phyloP scores from a whole-genome alignment of 805 yeast genomes.

The Saturnispora hagleri region DNA sequence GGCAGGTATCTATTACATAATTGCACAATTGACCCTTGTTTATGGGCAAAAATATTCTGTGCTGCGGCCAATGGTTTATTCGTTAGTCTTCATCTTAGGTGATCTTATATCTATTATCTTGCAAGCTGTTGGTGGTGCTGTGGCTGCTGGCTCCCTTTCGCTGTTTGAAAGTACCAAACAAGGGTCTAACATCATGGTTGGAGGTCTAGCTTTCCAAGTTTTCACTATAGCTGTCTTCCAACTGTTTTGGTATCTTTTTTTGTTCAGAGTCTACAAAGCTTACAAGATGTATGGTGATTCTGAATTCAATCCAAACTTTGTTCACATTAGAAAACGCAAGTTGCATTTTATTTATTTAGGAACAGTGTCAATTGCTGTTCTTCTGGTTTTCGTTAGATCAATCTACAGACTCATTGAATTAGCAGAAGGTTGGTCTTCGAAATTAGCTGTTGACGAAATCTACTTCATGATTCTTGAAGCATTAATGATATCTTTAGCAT shows the following conservation, averaged over 20 bases:
- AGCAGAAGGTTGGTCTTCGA: conserved; percentile 63
- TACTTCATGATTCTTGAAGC: conserved; percentile 55
- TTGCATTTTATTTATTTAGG: conserved; percentile 37
- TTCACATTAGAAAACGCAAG: conserved; percentile 27
- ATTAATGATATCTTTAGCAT: conserved; percentile 47
- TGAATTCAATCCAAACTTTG: conserved; percentile 30
- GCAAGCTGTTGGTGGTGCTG: conserved; percentile 74
- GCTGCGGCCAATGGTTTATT: conserved; percentile 48
- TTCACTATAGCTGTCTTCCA: conserved; percentile 56
- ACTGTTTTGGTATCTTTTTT: conserved; percentile 38
- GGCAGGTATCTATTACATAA: conserved; percentile 71
- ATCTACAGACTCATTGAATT: conserved; percentile 67
- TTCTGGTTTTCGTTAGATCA: conserved; percentile 56
- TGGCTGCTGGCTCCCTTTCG: conserved; percentile 42
- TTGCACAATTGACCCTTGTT: conserved; percentile 58
- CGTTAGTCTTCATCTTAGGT: conserved; percentile 54
- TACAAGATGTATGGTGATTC: conserved; percentile 21
- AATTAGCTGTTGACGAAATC: conserved; percentile 49
- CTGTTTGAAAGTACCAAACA: conserved; percentile 22
- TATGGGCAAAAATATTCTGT: conserved; percentile 47
- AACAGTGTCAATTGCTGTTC: conserved; percentile 38
- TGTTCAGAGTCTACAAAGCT: conserved; percentile 29
- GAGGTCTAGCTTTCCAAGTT: conserved; percentile 73
- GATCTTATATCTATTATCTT: conserved; percentile 56
- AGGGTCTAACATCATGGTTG: conserved; percentile 68